Evolutionary conservation across 805 yeast genomes (phyloP).

Genomic region (Millerago galiae): DNA sequence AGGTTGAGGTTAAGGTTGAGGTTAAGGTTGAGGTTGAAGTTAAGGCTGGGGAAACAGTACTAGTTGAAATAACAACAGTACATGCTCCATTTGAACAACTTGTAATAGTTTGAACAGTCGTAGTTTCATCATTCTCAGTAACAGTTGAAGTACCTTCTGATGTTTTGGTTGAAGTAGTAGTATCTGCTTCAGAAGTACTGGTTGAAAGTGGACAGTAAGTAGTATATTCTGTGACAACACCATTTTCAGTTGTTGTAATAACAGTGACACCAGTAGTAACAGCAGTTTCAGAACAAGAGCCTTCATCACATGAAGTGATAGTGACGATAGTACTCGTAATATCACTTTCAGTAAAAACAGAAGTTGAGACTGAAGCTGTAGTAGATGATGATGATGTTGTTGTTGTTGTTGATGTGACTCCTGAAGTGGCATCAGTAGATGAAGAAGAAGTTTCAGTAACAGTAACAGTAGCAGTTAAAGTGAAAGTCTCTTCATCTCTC

Average conservation of each 20-base stretch:
- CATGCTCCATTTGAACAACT: no score
- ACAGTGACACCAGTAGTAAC: background rate
- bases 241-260: background rate
- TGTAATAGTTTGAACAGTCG: background rate
- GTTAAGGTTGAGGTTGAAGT: no score
- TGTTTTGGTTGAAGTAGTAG: background rate
- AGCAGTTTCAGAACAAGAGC: background rate
- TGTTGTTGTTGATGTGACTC: no score
- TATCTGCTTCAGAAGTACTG: background rate
- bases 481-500: no score
- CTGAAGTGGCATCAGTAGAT: no score
- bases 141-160: background rate
- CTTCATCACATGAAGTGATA: slow-evolving; percentile 1
- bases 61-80: no score
- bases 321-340: background rate
- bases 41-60: no score
- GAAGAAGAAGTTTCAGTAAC: no score
- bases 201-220: background rate
- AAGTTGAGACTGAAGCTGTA: background rate
- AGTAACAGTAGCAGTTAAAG: no score
- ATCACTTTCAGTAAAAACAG: background rate
- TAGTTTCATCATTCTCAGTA: background rate
- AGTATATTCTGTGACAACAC: background rate
- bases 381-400: background rate
- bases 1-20: no score